Conservation (phyloP, 208 protist genomes). For the Endotrypanum monterogeii region DNA sequence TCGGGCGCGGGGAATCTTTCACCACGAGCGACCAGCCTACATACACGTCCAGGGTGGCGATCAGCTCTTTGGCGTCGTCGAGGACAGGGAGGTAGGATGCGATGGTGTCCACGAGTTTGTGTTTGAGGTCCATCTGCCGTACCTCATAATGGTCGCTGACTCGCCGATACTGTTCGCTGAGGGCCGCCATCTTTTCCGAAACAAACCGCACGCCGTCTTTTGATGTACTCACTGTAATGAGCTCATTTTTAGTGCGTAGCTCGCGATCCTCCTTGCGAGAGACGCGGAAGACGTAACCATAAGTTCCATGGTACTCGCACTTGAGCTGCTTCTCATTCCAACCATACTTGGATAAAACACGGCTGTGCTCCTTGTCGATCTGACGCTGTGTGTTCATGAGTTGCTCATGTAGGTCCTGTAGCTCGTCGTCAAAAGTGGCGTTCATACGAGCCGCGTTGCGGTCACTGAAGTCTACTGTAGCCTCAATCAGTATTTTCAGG, state of each 20-base stretch:
- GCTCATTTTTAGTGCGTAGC: slow-evolving; percentile 78
- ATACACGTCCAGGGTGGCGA: slow-evolving; percentile 96
- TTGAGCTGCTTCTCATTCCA: slow-evolving; percentile 93
- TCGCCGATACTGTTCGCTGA: slow-evolving; percentile 83
- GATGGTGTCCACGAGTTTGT: slow-evolving; percentile 93
- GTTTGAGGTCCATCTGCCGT: slow-evolving; percentile 87
- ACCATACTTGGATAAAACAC: slow-evolving; percentile 63
- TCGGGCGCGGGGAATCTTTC: slow-evolving; percentile 84
- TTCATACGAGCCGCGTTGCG: slow-evolving; percentile 87
- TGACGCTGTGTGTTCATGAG: slow-evolving; percentile 51
- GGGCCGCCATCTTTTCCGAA: slow-evolving; percentile 73
- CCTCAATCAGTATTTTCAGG: slow-evolving; percentile 80
- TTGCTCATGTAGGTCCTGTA: slow-evolving; percentile 82
- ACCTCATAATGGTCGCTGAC: slow-evolving; percentile 75
- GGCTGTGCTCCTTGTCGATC: slow-evolving; percentile 81
- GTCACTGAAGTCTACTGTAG: slow-evolving; percentile 83
- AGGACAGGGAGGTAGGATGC: slow-evolving; percentile 95
- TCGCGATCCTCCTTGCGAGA: slow-evolving; percentile 91
- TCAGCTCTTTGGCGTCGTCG: slow-evolving; percentile 91
- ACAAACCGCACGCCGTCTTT: slow-evolving; percentile 97
- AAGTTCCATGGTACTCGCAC: slow-evolving; percentile 84
- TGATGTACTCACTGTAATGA: slow-evolving; percentile 83
- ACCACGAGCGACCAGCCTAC: slow-evolving; percentile 90
- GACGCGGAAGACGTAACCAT: slow-evolving; percentile 93
- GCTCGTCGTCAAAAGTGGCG: slow-evolving; percentile 94